These are phyloP conservation scores for Rhizopogon vinicolor DNA, from an alignment of 768 basidiomycete species.

Conservation along the genomic window DNA sequence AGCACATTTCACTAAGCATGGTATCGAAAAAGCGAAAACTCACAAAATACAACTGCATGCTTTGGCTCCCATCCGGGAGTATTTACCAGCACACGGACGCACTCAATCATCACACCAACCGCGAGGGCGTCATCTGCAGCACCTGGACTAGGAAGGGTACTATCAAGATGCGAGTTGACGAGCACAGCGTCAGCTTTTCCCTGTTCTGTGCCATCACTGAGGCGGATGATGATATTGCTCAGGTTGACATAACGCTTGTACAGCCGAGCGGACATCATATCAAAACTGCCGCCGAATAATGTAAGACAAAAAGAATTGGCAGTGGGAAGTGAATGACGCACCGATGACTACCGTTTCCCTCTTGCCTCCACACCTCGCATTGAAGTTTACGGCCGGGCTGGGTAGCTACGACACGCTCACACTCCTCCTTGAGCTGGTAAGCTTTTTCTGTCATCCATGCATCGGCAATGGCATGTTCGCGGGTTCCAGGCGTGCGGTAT, in stretches of 20 bases:
- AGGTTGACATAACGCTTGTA: conserved; percentile 86
- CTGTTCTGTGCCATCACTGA: conserved; percentile 69
- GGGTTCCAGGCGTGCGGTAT: conserved; percentile 87
- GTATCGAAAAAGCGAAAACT: conserved; percentile 24
- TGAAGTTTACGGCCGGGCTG: conserved; percentile 55
- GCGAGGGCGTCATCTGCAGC: conserved; percentile 87
- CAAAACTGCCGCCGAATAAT: conserved; percentile 54
- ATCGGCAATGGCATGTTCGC: conserved; percentile 83
- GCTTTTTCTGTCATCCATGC: conserved; percentile 74
- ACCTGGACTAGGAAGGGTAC: conserved; percentile 84
- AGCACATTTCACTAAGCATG: background rate
- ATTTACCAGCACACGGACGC: conserved; percentile 66
- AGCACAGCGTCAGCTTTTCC: conserved; percentile 82
- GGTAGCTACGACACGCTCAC: conserved; percentile 47
- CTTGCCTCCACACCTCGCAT: conserved; percentile 90
- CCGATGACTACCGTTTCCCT: conserved; percentile 86
- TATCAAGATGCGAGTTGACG: conserved; percentile 87
- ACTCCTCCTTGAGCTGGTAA: conserved; percentile 53
- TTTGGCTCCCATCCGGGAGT: conserved; percentile 69
- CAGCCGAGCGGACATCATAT: conserved; percentile 82
- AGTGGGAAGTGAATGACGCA: conserved; percentile 31
- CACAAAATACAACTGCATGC: conserved; percentile 79
- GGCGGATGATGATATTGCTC: conserved; percentile 84
- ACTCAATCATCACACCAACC: conserved; percentile 90
- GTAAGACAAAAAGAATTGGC: background rate